These are phyloP conservation scores for Trametes gibbosa DNA, from an alignment of 768 basidiomycete genomes.

Conservation along the genomic window DNA sequence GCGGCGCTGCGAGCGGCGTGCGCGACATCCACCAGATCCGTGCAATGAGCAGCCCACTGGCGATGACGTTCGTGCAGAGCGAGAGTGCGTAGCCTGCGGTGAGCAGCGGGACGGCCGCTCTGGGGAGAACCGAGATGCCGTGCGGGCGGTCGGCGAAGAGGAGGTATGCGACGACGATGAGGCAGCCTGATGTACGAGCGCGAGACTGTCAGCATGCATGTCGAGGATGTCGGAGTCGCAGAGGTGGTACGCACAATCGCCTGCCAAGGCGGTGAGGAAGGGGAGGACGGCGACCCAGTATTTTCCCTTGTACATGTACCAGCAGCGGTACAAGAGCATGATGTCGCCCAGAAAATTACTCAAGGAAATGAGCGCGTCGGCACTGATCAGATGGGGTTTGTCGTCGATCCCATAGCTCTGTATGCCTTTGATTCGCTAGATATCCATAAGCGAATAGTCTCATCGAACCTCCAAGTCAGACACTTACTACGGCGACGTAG, in stretches of 20 bases:
- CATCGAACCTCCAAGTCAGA: background rate
- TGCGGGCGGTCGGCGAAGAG: too few relatives aligned
- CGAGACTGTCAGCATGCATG: too few relatives aligned
- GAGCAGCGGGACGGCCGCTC: slow-evolving; percentile 33
- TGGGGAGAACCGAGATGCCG: too few relatives aligned
- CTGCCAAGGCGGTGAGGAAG: background rate
- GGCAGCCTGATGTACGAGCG: too few relatives aligned
- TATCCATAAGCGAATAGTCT: background rate
- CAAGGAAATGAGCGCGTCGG: background rate
- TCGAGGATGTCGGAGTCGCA: too few relatives aligned
- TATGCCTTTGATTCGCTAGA: background rate
- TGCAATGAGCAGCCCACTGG: slow-evolving; percentile 40
- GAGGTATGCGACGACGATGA: too few relatives aligned
- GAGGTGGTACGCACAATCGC: background rate
- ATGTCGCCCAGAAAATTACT: background rate
- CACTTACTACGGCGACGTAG: background rate
- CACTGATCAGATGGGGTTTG: background rate
- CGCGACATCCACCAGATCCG: slow-evolving; percentile 36
- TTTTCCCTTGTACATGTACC: background rate
- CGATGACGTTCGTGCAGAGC: slow-evolving; percentile 40
- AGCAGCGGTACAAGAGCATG: background rate
- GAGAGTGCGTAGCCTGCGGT: slow-evolving; percentile 30
- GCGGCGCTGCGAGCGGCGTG: background rate
- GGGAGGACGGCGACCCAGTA: background rate
- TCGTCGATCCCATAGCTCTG: background rate